Evolutionary conservation across 1,139 yeast species (phyloP).

Genomic region (Protomyces inundatus): DNA sequence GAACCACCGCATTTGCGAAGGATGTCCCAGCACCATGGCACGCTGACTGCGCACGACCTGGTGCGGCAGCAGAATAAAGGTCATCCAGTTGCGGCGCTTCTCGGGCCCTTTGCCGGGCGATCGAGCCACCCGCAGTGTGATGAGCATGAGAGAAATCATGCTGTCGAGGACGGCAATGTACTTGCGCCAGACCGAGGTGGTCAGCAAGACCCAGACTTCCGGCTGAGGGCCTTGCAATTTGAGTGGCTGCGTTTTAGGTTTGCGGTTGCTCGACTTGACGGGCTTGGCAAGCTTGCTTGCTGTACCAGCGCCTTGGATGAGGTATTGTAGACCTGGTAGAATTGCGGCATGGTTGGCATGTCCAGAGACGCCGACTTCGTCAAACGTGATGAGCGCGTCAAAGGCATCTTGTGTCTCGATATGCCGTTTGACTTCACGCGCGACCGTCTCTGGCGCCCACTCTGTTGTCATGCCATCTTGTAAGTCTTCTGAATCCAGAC

Average conservation of each 20-base stretch:
- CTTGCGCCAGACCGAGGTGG: constrained; percentile 42
- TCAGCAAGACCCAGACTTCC: constrained; percentile 37
- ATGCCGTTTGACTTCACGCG: not conserved
- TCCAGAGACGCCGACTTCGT: constrained; percentile 69
- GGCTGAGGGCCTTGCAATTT: not conserved
- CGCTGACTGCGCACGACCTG: constrained; percentile 57
- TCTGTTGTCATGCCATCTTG: constrained; percentile 66
- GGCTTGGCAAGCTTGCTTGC: constrained; percentile 10
- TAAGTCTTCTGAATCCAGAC: constrained; percentile 49
- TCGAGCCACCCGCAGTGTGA: constrained; percentile 18
- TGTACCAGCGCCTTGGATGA: constrained; percentile 29
- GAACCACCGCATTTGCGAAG: constrained; percentile 93
- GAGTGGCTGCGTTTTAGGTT: not conserved
- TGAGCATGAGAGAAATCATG: constrained; percentile 30
- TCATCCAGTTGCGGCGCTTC: constrained; percentile 9
- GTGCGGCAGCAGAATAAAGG: constrained; percentile 51
- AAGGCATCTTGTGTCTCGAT: not conserved
- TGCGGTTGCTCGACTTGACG: not conserved
- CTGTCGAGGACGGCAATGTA: constrained; percentile 39
- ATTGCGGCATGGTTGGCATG: constrained; percentile 77
- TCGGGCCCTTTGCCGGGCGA: constrained; percentile 11
- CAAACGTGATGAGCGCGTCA: constrained; percentile 64
- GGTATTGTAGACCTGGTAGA: constrained; percentile 27
- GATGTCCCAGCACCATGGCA: constrained; percentile 80
- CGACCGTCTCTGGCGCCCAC: constrained; percentile 56